Evolutionary conservation across 2,329 filamentous ascomycete species (phyloP).

Genomic region (Microdochium trichocladiopsis): DNA sequence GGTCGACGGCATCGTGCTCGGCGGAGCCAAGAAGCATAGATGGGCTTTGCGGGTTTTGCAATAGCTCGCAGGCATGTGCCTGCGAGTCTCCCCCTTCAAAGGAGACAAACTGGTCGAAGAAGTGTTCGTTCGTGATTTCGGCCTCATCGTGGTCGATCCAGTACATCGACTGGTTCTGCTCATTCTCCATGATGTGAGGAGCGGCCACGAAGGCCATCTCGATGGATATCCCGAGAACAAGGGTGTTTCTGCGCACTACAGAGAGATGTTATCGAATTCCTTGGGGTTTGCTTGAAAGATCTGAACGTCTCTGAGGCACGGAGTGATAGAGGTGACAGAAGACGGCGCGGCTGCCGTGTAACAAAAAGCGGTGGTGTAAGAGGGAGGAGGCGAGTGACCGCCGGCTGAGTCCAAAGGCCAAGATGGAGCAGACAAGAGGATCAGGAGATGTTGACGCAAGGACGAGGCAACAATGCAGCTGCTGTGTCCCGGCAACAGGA

Average conservation of each 20-base stretch:
- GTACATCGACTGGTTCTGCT: conserved; percentile 15
- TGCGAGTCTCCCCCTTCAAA: conserved; percentile 19
- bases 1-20: conserved; percentile 4
- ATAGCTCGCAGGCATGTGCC: conserved; percentile 9
- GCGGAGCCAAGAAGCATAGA: conserved; percentile 20
- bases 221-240: neutral
- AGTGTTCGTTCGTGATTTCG: conserved; percentile 15
- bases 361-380: neutral
- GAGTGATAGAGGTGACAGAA: no score
- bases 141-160: conserved; percentile 21
- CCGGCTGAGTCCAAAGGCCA: neutral
- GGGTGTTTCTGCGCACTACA: neutral
- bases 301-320: no score
- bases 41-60: conserved; percentile 20
- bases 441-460: neutral
- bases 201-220: conserved; percentile 21
- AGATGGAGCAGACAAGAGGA: neutral
- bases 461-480: neutral
- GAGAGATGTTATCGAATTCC: no score
- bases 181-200: conserved; percentile 21
- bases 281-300: no score
- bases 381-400: neutral
- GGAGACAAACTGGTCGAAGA: conserved; percentile 25
- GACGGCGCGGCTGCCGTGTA: no score
- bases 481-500: neutral